Percentiles rank a stretch among this genome's conserved stretches.
phyloP scores from a whole-genome alignment of 1,284 basidiomycete genomes.

The Cryptococcus sp. region DNA sequence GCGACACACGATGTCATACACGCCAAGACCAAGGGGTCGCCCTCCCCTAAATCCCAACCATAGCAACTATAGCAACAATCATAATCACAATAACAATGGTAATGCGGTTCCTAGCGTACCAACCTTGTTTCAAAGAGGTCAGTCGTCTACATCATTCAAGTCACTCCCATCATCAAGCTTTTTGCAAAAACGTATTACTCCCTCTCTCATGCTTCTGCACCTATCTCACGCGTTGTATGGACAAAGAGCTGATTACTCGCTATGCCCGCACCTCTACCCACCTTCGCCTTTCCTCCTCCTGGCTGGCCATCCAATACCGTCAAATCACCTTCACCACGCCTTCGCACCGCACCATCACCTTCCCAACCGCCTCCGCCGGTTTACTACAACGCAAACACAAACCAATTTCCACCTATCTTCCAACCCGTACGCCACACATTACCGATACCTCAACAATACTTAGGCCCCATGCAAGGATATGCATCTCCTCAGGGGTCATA shows the following conservation, averaged over 20 bases:
- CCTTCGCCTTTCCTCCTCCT: slow-evolving; percentile 18
- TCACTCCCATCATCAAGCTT: not conserved
- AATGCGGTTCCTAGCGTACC: slow-evolving; percentile 1
- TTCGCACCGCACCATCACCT: not conserved
- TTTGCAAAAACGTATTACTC: not conserved
- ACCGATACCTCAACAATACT: not conserved
- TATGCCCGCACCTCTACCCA: slow-evolving; percentile 1
- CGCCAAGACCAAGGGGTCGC: too few species aligned
- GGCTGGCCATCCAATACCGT: slow-evolving; percentile 20
- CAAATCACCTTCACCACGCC: not conserved
- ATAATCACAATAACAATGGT: not conserved
- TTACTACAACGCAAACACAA: not conserved
- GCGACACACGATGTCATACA: not conserved
- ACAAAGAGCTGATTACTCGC: not conserved
- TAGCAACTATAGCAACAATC: not conserved
- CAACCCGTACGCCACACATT: not conserved
- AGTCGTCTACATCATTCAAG: not conserved
- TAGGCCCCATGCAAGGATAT: not conserved
- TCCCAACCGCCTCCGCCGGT: not conserved
- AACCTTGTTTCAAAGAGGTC: slow-evolving; percentile 13
- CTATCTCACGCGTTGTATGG: not conserved
- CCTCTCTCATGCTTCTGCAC: not conserved
- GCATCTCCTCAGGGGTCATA: slow-evolving; percentile 2
- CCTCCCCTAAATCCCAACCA: too few species aligned
- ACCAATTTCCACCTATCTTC: not conserved